A percentile compares a stretch with the other conserved stretches of the same genome.
phyloP scores from a whole-genome alignment of 768 basidiomycete genomes.

The Suillus sp. region DNA sequence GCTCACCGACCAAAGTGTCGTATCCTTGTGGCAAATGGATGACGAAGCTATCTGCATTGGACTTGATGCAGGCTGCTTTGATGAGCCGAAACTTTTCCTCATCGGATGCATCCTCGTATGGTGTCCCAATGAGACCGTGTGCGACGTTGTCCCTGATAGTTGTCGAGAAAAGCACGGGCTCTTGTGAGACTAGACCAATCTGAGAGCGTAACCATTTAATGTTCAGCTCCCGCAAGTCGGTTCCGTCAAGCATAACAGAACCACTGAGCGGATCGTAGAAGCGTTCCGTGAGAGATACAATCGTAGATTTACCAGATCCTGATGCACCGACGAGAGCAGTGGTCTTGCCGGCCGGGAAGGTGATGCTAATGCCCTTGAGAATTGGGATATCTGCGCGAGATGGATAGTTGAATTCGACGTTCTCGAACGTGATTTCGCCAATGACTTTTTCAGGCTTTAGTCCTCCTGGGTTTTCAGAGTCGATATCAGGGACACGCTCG shows the following conservation, averaged over 20 bases:
- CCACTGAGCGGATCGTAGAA: conserved; percentile 55
- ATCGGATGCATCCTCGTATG: conserved; percentile 39
- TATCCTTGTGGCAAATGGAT: conserved; percentile 49
- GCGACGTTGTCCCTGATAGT: conserved; percentile 50
- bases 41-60: conserved; percentile 55
- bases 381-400: conserved; percentile 49
- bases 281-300: conserved; percentile 49
- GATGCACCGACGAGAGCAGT: conserved; percentile 43
- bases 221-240: conserved; percentile 46
- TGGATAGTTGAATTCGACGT: conserved; percentile 58
- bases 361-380: conserved; percentile 43
- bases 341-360: conserved; percentile 46
- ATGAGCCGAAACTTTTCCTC: conserved; percentile 48
- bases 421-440: conserved; percentile 49
- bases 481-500: conserved; percentile 56
- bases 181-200: conserved; percentile 54
- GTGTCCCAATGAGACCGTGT: conserved; percentile 48
- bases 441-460: conserved; percentile 44
- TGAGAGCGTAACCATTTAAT: conserved; percentile 52
- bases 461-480: conserved; percentile 46
- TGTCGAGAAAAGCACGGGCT: conserved; percentile 50
- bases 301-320: conserved; percentile 42
- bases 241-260: conserved; percentile 45
- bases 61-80: conserved; percentile 50
- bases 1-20: conserved; percentile 52